Base-by-base conservation (phyloP, 176 grass and related monocot species). In the Tuctoria greenei region DNA sequence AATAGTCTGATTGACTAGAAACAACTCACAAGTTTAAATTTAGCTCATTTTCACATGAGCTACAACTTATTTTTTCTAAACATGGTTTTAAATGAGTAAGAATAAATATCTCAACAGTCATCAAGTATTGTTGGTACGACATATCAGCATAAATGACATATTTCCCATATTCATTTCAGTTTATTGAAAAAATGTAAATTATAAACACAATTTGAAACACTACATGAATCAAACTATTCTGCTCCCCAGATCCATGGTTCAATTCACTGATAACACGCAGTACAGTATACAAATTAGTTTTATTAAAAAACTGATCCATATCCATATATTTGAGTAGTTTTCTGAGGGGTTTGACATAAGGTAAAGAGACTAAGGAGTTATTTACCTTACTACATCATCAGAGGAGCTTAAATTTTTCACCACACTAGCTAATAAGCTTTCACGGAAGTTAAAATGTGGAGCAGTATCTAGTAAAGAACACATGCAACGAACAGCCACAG, bases 361-460 rank as follows among this genome's bases (percentile, higher is more conserved):
- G 54, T 54, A 81, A 75, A 75, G 44, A 20, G 69, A 39, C 35
- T 57, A 56, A 51, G 49, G 61, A 16, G 9, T 21, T 18, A 5
- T 47, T 56, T 38, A 93, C 91, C 95, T 99, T 78, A 88, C 82
- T 73, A 89, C 66, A 92, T 92, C 85, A 77, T 99, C 92, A 16
- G 66, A 81, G 20, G 91, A 99, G 73, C 87, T 99, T 85, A 99
- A 82, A 89, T 99, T 92, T 74, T 83, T 94, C n/a, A 81, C 73
- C 12, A 91, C 81, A 67, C 80, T 87, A 24, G 79, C 79, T 73
- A 99, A 79, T 77, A 95, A 69, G 67, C 55, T 99, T 76, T 99
- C 91, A 70, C 85, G 83, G 68, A 88, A 94, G 78, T 92, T 99
- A 73, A 99, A 99, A 74, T 99, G 95, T 31, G 95, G 84, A 16